Percentiles rank a stretch among this genome's conserved stretches.
Conservation (phyloP, 2,329 filamentous ascomycete genomes). For the Penicillium glabrum region DNA sequence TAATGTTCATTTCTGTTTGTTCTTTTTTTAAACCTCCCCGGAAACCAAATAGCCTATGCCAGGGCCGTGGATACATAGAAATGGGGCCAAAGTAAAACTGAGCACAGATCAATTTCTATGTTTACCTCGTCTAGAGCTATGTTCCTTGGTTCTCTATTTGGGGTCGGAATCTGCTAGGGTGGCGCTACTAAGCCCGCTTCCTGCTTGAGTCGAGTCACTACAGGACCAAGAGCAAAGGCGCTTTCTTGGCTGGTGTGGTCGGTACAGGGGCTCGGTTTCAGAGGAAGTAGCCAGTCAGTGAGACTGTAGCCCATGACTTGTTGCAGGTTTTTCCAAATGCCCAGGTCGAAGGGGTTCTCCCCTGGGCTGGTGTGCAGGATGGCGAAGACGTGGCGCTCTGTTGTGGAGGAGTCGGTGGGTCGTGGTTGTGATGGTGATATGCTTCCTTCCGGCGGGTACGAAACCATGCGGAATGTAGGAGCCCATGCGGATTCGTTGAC, state of each 20-base stretch:
- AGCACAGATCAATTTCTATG: slow-evolving; percentile 1
- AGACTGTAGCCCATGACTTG: slow-evolving; percentile 73
- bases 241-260: slow-evolving; percentile 65
- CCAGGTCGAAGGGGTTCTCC: slow-evolving; percentile 85
- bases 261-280: slow-evolving; percentile 72
- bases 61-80: background rate
- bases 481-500: slow-evolving; percentile 36
- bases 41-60: background rate
- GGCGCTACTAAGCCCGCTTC: slow-evolving; percentile 39
- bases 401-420: slow-evolving; percentile 38
- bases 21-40: background rate
- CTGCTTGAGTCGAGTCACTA: slow-evolving; percentile 57
- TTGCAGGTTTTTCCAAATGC: slow-evolving; percentile 68
- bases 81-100: background rate
- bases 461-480: slow-evolving; percentile 40
- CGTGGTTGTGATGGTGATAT: slow-evolving; percentile 17
- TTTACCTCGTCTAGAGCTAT: background rate
- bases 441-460: slow-evolving; percentile 38
- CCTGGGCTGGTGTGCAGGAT: slow-evolving; percentile 71
- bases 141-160: background rate
- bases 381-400: slow-evolving; percentile 69
- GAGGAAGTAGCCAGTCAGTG: slow-evolving; percentile 77
- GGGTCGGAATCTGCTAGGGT: background rate
- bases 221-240: slow-evolving; percentile 66
- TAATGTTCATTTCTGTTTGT: background rate